Evolutionary conservation across 768 basidiomycete species (phyloP), one percentile per base, ranked within the genome.

Genomic region (Cystobasidium onofrii): DNA sequence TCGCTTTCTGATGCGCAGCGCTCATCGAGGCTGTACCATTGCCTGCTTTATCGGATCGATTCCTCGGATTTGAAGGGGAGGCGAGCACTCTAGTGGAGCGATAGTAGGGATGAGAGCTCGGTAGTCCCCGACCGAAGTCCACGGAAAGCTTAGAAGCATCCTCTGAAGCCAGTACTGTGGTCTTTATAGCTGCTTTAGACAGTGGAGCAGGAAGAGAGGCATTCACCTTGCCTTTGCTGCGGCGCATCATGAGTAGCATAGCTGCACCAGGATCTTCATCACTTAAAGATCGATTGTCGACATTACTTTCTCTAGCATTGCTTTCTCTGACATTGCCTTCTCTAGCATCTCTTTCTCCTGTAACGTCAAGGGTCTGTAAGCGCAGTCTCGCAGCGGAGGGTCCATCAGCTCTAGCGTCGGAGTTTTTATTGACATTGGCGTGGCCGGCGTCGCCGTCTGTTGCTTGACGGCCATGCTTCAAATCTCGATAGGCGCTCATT

Each of bases 31-130:
- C 7, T 34, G 62, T 69, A 13, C 50, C 25, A 55, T 43, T 10
- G 3, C 27, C 43, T 20, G 44, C 2, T 34, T 27, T 44, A 54
- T 25, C 27, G 12, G 9, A 15, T 55, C 27, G 7, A 12, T 20
- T 12, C n/a, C 17, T 31, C 34, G 27, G 41, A 31, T 3, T 18
- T 31, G 36, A 31, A 13, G 69, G 69, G 39, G 69, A 57, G 1
- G 69, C 69, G 10, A 71, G 69, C 2, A 71, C 69, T 46, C 23
- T 36, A 20, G 31, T 2, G n/a, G 69, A 71, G 17, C 69, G 50
- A 29, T 71, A 71, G 69, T 71, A 71, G 6, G 69, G 55, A 41
- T 71, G 69, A 10, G 69, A 71, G 54, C 69, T 71, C 10, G 69
- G 69, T 15, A 71, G 23, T n/a, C 44, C 63, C 7, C 13, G 27